A percentile compares a stretch with the other conserved stretches of the same genome.
phyloP scores from a whole-genome alignment of 345 rosid genomes.

The Luvunga scandens region DNA sequence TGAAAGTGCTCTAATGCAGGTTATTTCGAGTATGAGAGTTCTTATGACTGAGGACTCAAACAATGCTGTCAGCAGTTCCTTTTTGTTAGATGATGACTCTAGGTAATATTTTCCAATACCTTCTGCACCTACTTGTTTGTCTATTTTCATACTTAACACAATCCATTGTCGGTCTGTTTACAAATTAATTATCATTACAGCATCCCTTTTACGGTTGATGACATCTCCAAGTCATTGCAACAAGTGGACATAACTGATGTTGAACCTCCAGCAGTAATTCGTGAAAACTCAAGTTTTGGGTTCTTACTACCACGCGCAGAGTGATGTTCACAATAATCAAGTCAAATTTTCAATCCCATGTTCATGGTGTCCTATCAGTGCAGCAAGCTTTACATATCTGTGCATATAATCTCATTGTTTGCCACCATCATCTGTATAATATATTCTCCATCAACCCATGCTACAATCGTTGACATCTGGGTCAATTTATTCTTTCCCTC shows the following conservation, averaged over 20 bases:
- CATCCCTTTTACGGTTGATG: conserved; percentile 97
- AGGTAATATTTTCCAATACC: conserved; percentile 45
- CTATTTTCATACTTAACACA: neutral
- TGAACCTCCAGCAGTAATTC: conserved; percentile 79
- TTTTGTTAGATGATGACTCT: conserved; percentile 95
- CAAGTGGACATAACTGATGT: conserved; percentile 83
- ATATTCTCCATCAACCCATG: conserved; percentile 17
- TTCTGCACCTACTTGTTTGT: neutral
- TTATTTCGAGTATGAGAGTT: conserved; percentile 88
- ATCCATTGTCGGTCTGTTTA: conserved; percentile 2
- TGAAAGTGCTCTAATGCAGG: conserved; percentile 38
- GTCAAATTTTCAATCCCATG: neutral
- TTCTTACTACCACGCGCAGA: conserved; percentile 85
- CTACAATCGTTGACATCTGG: conserved; percentile 25
- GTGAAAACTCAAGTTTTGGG: conserved; percentile 90
- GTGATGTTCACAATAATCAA: conserved; percentile 17
- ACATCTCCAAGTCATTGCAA: conserved; percentile 92
- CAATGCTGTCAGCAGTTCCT: conserved; percentile 93
- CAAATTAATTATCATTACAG: conserved; percentile 42
- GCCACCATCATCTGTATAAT: conserved; percentile 36
- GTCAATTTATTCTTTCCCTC: conserved; percentile 40
- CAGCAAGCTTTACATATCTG: conserved; percentile 8
- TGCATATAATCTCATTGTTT: conserved; percentile 25
- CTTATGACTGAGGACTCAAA: conserved; percentile 97
- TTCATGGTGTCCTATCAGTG: neutral